Evolutionary conservation across 1,284 basidiomycete species (phyloP).

Genomic region (Rhodotorula sp.): DNA sequence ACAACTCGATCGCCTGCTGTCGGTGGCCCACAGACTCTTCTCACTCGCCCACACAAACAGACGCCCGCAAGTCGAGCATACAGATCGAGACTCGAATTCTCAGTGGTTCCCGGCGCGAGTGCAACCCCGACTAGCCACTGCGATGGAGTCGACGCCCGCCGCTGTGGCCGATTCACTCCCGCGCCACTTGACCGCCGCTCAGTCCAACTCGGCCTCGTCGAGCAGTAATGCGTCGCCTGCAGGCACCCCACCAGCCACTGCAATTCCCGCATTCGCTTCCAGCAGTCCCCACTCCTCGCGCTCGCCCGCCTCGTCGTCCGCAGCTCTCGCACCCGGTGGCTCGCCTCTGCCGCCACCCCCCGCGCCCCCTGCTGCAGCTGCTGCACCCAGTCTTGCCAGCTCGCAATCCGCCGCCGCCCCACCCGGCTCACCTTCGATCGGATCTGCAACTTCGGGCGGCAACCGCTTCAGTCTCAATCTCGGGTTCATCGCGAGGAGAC

Average conservation of each 20-base stretch:
- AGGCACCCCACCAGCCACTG: slow-evolving; percentile 15
- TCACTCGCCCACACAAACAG: too few species aligned
- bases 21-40: too few species aligned
- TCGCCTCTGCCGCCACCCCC: not conserved
- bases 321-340: not conserved
- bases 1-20: too few species aligned
- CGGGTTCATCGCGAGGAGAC: slow-evolving; percentile 33
- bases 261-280: not conserved
- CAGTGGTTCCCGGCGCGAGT: not conserved
- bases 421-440: slow-evolving; percentile 18
- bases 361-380: not conserved
- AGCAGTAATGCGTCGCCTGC: slow-evolving; percentile 5
- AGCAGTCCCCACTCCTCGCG: slow-evolving; percentile 2
- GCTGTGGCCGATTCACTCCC: slow-evolving; percentile 14
- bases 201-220: slow-evolving; percentile 14
- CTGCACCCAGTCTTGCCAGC: slow-evolving; percentile 1
- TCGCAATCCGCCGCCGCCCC: not conserved
- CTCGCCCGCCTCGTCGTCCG: not conserved
- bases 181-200: slow-evolving; percentile 9
- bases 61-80: too few species aligned
- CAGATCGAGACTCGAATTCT: too few species aligned
- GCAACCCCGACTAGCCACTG: not conserved
- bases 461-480: slow-evolving; percentile 39
- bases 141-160: not conserved
- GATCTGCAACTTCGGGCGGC: not conserved